phyloP scores from a whole-genome alignment of 495 filamentous ascomycete genomes.

The Penicillium mononematosum region DNA sequence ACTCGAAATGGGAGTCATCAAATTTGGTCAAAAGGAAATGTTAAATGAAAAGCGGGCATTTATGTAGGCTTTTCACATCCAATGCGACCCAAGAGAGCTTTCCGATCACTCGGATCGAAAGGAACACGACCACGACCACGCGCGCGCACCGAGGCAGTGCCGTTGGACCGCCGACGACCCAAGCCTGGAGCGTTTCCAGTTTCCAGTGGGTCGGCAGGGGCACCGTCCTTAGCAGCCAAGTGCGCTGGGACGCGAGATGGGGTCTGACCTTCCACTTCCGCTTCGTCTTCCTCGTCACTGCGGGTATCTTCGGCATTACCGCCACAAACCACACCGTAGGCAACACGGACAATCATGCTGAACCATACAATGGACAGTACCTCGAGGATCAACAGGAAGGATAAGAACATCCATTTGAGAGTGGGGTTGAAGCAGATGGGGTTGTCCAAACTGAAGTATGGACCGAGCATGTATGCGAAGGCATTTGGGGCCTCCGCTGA shows the following conservation, averaged over 20 bases:
- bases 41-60: slow-evolving; percentile 11
- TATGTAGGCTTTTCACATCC: slow-evolving; percentile 66
- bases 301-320: slow-evolving; percentile 80
- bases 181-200: slow-evolving; percentile 37
- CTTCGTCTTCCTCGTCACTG: slow-evolving; percentile 81
- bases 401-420: slow-evolving; percentile 73
- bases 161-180: slow-evolving; percentile 49
- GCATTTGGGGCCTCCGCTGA: slow-evolving; percentile 56
- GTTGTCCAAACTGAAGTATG: slow-evolving; percentile 65
- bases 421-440: slow-evolving; percentile 71
- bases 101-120: slow-evolving; percentile 68
- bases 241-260: slow-evolving; percentile 42
- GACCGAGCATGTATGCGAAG: slow-evolving; percentile 62
- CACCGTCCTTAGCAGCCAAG: slow-evolving; percentile 29
- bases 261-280: slow-evolving; percentile 46
- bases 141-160: slow-evolving; percentile 33
- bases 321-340: slow-evolving; percentile 69
- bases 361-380: slow-evolving; percentile 85
- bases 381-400: slow-evolving; percentile 74
- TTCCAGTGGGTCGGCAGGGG: slow-evolving; percentile 23
- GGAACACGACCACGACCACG: slow-evolving; percentile 50
- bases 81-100: slow-evolving; percentile 69
- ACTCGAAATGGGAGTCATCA: slow-evolving; percentile 21
- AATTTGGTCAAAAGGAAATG: slow-evolving; percentile 16
- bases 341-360: slow-evolving; percentile 78